Percentiles rank a stretch among this genome's conserved stretches.
Evolutionary conservation across 2,329 filamentous ascomycete genomes (phyloP).

Genomic region (Torrubiella hemipterigena): DNA sequence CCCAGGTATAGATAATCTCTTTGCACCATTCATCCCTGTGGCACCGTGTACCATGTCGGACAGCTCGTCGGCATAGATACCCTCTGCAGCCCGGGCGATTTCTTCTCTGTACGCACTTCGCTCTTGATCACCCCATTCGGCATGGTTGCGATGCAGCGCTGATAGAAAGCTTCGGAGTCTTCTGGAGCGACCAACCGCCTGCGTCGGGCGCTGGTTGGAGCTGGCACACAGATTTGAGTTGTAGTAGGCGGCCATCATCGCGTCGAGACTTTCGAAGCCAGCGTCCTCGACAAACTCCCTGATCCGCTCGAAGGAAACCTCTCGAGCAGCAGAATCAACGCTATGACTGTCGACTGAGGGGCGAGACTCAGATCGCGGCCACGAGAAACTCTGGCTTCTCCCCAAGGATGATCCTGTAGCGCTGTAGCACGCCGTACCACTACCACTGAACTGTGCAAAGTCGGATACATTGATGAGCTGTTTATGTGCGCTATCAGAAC

Average conservation of each 20-base stretch:
- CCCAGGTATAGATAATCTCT: conserved; percentile 1
- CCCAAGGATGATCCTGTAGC: background rate
- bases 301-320: conserved; percentile 1
- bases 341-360: background rate
- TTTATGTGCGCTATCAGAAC: background rate
- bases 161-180: conserved; percentile 3
- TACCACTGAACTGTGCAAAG: background rate
- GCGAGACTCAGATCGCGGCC: conserved; percentile 1
- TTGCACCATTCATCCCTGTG: background rate
- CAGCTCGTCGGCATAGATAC: conserved; percentile 3
- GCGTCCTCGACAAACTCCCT: conserved; percentile 4
- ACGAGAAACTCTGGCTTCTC: background rate
- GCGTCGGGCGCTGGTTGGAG: background rate
- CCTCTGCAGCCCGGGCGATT: conserved; percentile 5
- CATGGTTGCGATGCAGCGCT: conserved; percentile 3
- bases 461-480: background rate
- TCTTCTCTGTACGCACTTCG: conserved; percentile 6
- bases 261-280: conserved; percentile 2
- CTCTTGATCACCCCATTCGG: conserved; percentile 5
- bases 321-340: background rate
- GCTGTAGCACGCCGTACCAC: background rate
- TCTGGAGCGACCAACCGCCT: conserved; percentile 2
- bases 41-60: conserved; percentile 1
- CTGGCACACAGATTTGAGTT: background rate
- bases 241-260: conserved; percentile 4